Evolutionary conservation across 2,329 filamentous ascomycete genomes (phyloP), one percentile per base, ranked within the genome.

Genomic region (Leptosphaerulina australis): DNA sequence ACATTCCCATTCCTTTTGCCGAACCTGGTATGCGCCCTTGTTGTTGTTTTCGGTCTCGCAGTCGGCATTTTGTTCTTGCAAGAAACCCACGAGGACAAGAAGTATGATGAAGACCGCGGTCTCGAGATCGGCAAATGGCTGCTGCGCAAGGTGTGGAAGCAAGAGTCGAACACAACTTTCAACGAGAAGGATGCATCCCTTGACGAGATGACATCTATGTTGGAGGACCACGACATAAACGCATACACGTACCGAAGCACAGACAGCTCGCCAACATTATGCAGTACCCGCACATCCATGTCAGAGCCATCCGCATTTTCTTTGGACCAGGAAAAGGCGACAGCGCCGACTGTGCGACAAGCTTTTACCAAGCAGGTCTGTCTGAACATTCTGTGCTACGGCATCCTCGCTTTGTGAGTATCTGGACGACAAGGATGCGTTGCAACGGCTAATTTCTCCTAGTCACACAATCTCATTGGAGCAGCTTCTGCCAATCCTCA

Each of bases 381-480:
- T 53, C 79, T 95, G 67, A 93, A 92, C 68, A 96, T 97, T 57
- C 76, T 93, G 49, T 91, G 89, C 43, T 96, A 95, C 69, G 93
- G 92, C 34, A 91, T 97, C 63, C 79, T 97, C 52, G 93, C 93
- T 58, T 97, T 96, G 91, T 96, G 82, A 84, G 47, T 36, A 29
- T 14, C 24, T 36, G 12, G n/a, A 25, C 20, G 9, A 9, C 10
- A 35, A 18, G 41, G 53, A 45, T 48, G 63, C n/a, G 30, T 59
- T 49, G 39, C 55, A 52, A 60, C 60, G 40, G 64, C 46, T 60
- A 53, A 59, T 51, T 14, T 22, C 26, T 24, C 55, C 30, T 66
- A 96, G 92, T 77, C 93, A 97, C 76, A 97, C 93, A 10, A 97
- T 99, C 75, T 95, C 92, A 0, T 94, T 96, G 63, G 94, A 99